phyloP scores from a whole-genome alignment of 768 basidiomycete genomes.

The Amanita inopinata region DNA sequence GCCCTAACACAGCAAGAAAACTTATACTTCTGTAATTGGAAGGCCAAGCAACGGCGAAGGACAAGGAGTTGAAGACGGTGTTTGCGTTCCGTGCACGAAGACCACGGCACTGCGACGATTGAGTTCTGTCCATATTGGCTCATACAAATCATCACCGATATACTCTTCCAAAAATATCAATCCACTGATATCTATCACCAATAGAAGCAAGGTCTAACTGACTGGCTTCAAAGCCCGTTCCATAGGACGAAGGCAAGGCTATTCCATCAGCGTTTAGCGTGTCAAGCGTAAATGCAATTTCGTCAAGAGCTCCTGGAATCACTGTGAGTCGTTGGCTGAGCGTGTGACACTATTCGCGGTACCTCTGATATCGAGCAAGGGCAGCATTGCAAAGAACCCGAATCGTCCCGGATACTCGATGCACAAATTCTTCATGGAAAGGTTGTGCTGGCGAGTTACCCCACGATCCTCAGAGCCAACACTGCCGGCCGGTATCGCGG shows the following conservation, averaged over 20 bases:
- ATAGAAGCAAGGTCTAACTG: constrained; percentile 12
- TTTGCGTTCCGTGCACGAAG: constrained; percentile 66
- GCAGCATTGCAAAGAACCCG: constrained; percentile 61
- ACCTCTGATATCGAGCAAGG: constrained; percentile 58
- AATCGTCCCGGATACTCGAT: constrained; percentile 42
- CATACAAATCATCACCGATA: constrained; percentile 53
- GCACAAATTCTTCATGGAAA: constrained; percentile 37
- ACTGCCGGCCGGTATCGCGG: constrained; percentile 36
- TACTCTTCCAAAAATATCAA: constrained; percentile 36
- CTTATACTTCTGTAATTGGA: constrained; percentile 52
- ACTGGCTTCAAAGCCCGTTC: constrained; percentile 46
- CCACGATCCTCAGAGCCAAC: constrained; percentile 30
- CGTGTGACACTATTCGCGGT: neutral
- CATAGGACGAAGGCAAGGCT: constrained; percentile 59
- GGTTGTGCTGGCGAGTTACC: constrained; percentile 37
- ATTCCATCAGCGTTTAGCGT: constrained; percentile 54
- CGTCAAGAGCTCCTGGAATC: constrained; percentile 42
- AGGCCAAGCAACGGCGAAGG: constrained; percentile 58
- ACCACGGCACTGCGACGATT: constrained; percentile 48
- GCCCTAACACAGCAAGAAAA: neutral
- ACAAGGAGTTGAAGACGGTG: constrained; percentile 50
- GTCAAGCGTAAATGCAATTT: constrained; percentile 55
- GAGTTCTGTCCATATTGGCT: constrained; percentile 64
- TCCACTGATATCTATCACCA: constrained; percentile 3
- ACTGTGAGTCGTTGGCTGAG: neutral